Base-by-base conservation (phyloP, 148 eudicot genomes). In the Nepenthes mirabilis region DNA sequence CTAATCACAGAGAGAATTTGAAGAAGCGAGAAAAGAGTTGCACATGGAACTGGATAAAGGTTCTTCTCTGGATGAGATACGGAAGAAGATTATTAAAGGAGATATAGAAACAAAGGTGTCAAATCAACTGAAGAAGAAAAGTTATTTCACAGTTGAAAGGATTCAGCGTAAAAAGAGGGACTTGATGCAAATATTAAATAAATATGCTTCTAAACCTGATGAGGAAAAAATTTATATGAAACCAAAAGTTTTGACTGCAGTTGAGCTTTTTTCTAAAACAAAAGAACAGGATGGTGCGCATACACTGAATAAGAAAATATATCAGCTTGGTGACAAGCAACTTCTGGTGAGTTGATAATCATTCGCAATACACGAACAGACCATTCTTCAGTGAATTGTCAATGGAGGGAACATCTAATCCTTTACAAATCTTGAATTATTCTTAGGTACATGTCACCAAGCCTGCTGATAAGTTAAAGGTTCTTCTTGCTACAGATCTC, bases 141-240 rank as follows among this genome's bases (percentile, higher is more conserved):
- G 63, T 9, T 75, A 64, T 65, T 82, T 57, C 57, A 47, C 72
- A 32, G 69, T 1, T 35, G 81, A 61, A 43, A 77, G 89, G 73
- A 86, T 89, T 73, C 85, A 84, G 70, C 89, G 99, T 36, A 84
- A 86, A 79, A 80, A 84, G 52, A 84, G 97, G 79, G 96, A 93
- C 62, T 51, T 78, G 40, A 68, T 56, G 70, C 82, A 83, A 63
- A 70, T 93, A 60, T 65, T 86, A 52, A 84, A 77, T 61, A 89
- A 83, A 74, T 58, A 59, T 71, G 66, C 52, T 48, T 58, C 77
- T 52, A 64, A 59, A 62, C 14, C 85, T 32, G 53, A 47, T 35
- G 72, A 49, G 12, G 75, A 60, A 63, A 72, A 64, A 36, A 55
- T 62, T 48, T 64, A 77, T n/a, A 37, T 23, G 36, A 70, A 72